Evolutionary conservation across 1,139 yeast species (phyloP).

Genomic region (Candida sojae): DNA sequence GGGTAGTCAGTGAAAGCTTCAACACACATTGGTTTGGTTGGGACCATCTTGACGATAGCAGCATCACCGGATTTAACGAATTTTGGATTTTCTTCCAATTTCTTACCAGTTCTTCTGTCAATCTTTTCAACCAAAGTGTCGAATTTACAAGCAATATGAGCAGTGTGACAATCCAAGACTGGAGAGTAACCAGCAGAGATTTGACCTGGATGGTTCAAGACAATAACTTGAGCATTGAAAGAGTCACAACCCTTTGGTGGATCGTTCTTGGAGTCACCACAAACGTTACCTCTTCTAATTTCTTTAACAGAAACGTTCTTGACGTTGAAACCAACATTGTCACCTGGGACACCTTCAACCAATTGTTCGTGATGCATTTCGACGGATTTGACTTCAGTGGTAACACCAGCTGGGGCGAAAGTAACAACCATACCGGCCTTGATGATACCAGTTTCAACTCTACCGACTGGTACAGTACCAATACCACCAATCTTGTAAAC

Average conservation of each 20-base stretch:
- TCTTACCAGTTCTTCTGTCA: slow-evolving; percentile 94
- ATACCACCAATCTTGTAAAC: slow-evolving; percentile 94
- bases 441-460: slow-evolving; percentile 91
- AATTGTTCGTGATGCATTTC: slow-evolving; percentile 94
- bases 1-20: slow-evolving; percentile 97
- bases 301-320: slow-evolving; percentile 94
- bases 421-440: slow-evolving; percentile 91
- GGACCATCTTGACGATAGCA: slow-evolving; percentile 87
- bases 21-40: slow-evolving; percentile 97
- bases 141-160: slow-evolving; percentile 93
- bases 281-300: slow-evolving; percentile 93
- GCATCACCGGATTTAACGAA: slow-evolving; percentile 93
- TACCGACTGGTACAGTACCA: slow-evolving; percentile 93
- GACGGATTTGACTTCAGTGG: slow-evolving; percentile 91
- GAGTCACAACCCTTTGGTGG: slow-evolving; percentile 84
- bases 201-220: slow-evolving; percentile 94
- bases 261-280: slow-evolving; percentile 95
- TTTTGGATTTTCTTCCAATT: slow-evolving; percentile 79
- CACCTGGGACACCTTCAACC: slow-evolving; percentile 87
- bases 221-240: slow-evolving; percentile 87
- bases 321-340: slow-evolving; percentile 94
- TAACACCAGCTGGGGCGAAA: slow-evolving; percentile 90
- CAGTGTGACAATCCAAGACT: slow-evolving; percentile 93
- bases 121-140: slow-evolving; percentile 83
- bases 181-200: slow-evolving; percentile 93